Percentiles rank a stretch among this genome's conserved stretches.
Conservation (phyloP, 306 rosid genomes). For the Quercus mongolica region DNA sequence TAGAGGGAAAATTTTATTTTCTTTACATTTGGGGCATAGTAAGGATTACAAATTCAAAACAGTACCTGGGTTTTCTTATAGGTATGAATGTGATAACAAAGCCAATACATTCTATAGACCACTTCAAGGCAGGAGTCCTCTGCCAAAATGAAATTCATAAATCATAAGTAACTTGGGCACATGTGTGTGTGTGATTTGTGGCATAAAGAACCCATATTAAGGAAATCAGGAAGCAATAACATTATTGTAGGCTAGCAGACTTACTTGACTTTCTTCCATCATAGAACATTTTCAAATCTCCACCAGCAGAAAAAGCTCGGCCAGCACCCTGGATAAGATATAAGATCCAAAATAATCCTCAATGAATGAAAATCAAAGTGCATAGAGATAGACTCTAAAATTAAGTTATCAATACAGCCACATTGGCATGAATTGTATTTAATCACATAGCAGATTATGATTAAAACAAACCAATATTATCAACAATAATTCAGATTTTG, state of each 20-base stretch:
- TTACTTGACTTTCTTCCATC: slow-evolving; percentile 72
- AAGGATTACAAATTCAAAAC: slow-evolving; percentile 4
- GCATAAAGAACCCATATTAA: neutral
- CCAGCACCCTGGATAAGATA: slow-evolving; percentile 68
- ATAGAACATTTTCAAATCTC: slow-evolving; percentile 86
- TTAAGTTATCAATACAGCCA: neutral
- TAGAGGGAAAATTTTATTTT: neutral
- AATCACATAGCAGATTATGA: neutral
- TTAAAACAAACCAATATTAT: neutral
- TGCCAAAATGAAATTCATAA: slow-evolving; percentile 36
- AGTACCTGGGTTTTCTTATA: slow-evolving; percentile 85
- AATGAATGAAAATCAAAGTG: neutral
- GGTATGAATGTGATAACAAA: slow-evolving; percentile 81
- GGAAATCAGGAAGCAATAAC: neutral
- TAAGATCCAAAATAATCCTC: neutral
- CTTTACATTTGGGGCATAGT: neutral
- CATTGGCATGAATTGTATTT: neutral
- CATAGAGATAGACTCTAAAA: neutral
- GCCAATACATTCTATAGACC: slow-evolving; percentile 91
- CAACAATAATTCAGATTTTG: neutral
- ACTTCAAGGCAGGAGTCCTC: slow-evolving; percentile 89
- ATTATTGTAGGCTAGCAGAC: neutral
- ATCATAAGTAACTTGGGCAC: neutral
- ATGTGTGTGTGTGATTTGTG: neutral
- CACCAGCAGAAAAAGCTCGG: slow-evolving; percentile 93